Evolutionary conservation across 441 rosid genomes (phyloP), one percentile per base, ranked within the genome.

Genomic region (Erodium moschatum): DNA sequence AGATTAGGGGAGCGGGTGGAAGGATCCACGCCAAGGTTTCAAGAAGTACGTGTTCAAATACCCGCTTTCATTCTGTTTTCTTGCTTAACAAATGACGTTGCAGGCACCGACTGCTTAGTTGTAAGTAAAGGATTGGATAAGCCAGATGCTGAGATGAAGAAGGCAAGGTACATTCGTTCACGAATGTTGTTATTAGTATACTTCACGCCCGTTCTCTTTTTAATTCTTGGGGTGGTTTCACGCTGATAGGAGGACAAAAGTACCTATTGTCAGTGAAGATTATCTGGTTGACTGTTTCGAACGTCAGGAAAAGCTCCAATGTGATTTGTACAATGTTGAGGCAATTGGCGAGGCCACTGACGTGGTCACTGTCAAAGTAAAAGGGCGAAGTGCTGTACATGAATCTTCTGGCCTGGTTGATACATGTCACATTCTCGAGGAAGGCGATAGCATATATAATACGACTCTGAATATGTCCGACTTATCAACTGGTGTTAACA

Each of bases 391-490:
- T 74, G 88, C 97, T 76, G 99, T 91, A 75, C 97, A 91, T 80
- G 97, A 87, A 85, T 85, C 89, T 24, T 95, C 97, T 72, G 93
- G 89, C 54, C 78, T 95, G 77, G 96, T 91, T 78, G 97, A 95
- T 76, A 78, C 91, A 38, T 83, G 97, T 72, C 99, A 95, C 84
- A 86, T 95, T 65, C 97, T 91, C 71, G 99, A 92, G 81, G 97
- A 85, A 78, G 89, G 90, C 50, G 85, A 82, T 75, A 85, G 91
- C 72, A 86, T 95, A 84, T 95, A 89, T 70, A 91, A 89, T 81
- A 95, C 95, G 7, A 91, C 97, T 68, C 76, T 95, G 80, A 95
- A 88, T 85, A 81, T 90, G 97, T 91, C 97, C 48, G 97, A 91
- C 82, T 82, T 91, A 68, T 90, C 97, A 70, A 91, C 97, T 5